phyloP scores from a whole-genome alignment of 192 early-diverging fungal genomes.

The Thamnidium elegans region DNA sequence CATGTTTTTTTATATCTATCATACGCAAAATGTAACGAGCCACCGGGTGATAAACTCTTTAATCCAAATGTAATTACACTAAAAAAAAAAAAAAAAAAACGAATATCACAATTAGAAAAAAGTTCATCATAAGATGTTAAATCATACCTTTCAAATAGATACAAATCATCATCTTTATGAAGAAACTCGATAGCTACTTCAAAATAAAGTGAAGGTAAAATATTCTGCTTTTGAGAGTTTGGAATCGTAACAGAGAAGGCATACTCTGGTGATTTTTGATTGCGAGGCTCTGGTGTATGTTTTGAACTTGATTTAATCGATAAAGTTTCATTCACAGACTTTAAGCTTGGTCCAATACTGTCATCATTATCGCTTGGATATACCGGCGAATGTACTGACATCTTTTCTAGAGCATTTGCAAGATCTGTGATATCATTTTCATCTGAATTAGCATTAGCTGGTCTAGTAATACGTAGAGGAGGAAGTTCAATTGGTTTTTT shows the following conservation, averaged over 20 bases:
- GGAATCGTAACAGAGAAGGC: not conserved
- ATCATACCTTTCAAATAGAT: not conserved
- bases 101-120: not conserved
- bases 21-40: constrained; percentile 12
- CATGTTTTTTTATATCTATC: not conserved
- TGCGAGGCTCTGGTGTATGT: not conserved
- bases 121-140: not conserved
- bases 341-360: constrained; percentile 26
- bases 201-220: constrained; percentile 22
- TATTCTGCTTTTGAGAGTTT: not conserved
- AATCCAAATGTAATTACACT: constrained; percentile 17
- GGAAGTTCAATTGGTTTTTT: constrained; percentile 6
- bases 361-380: not conserved
- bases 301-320: too few species aligned
- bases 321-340: constrained; percentile 4
- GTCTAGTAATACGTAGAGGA: constrained; percentile 3
- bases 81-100: not conserved
- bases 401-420: not conserved
- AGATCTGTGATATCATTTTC: not conserved
- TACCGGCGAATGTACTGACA: not conserved
- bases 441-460: not conserved
- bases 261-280: not conserved
- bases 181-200: constrained; percentile 18
- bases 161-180: constrained; percentile 1
- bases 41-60: not conserved